A percentile compares a stretch with the other conserved stretches of the same genome.
Conservation (phyloP, 257 asterid genomes). For the Lithospermum erythrorhizon region DNA sequence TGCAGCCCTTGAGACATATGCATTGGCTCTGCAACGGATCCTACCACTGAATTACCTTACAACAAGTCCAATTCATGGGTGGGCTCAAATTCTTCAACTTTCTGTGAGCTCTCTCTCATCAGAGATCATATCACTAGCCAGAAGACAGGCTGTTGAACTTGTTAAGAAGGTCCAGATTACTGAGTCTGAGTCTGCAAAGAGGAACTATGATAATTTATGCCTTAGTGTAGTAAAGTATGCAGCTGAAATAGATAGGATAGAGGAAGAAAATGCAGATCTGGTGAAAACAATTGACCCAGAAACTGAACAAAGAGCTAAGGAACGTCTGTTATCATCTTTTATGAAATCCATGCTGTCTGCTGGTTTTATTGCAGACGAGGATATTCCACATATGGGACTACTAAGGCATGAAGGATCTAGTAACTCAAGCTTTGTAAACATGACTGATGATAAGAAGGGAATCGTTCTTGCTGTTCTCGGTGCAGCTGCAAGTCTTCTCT, state of each 20-base stretch:
- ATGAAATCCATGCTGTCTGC: slow-evolving; percentile 43
- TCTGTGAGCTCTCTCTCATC: slow-evolving; percentile 62
- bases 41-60: slow-evolving; percentile 77
- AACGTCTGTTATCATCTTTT: slow-evolving; percentile 56
- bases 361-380: slow-evolving; percentile 37
- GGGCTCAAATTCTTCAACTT: slow-evolving; percentile 79
- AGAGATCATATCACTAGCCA: slow-evolving; percentile 55
- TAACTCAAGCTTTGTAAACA: slow-evolving; percentile 20
- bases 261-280: slow-evolving; percentile 60
- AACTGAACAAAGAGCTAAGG: slow-evolving; percentile 66
- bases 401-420: slow-evolving; percentile 26
- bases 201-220: slow-evolving; percentile 69
- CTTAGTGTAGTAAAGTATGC: slow-evolving; percentile 52
- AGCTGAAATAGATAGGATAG: slow-evolving; percentile 73
- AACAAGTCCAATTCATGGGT: slow-evolving; percentile 83
- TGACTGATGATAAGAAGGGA: slow-evolving; percentile 45
- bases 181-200: slow-evolving; percentile 41
- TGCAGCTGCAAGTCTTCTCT: slow-evolving; percentile 50
- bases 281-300: slow-evolving; percentile 60
- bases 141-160: slow-evolving; percentile 76
- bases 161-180: slow-evolving; percentile 33
- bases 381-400: slow-evolving; percentile 30
- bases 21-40: slow-evolving; percentile 77
- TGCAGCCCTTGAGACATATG: slow-evolving; percentile 67
- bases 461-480: slow-evolving; percentile 32